Percentiles rank a stretch among this genome's conserved stretches.
Conservation (phyloP, 2,329 filamentous ascomycete species). For the Stachybotrys chlorohalonatus region DNA sequence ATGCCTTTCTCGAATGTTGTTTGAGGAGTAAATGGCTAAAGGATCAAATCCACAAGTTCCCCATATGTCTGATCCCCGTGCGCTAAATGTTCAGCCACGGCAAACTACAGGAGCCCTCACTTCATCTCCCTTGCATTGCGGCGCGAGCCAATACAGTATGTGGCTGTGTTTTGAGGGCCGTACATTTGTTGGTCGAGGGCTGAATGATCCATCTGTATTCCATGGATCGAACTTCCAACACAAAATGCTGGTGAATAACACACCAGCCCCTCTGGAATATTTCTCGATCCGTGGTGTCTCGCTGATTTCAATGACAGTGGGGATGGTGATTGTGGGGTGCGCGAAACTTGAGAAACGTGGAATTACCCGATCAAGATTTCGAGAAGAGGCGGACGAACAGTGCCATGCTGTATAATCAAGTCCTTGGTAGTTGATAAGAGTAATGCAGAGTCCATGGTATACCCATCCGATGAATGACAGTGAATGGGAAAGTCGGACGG, state of each 20-base stretch:
- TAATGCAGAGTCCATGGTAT: too few species aligned
- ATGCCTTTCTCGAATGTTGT: too few species aligned
- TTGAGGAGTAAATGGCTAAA: too few species aligned
- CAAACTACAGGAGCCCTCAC: not conserved
- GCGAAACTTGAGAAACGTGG: not conserved
- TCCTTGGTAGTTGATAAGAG: not conserved
- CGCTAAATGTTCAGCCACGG: not conserved
- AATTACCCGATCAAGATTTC: not conserved
- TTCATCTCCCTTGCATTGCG: not conserved
- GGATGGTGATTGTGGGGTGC: not conserved
- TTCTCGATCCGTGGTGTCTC: too few species aligned
- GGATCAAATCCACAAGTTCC: too few species aligned
- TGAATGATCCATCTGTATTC: not conserved
- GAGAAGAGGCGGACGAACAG: not conserved
- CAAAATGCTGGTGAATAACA: too few species aligned
- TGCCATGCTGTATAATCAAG: too few species aligned
- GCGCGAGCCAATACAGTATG: not conserved
- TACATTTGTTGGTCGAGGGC: not conserved
- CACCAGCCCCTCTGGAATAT: too few species aligned
- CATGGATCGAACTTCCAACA: not conserved
- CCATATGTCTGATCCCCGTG: not conserved
- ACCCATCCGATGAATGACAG: too few species aligned
- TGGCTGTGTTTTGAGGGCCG: not conserved
- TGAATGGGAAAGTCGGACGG: too few species aligned
- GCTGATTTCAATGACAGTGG: not conserved